These are phyloP conservation scores for Inga laurina DNA, from an alignment of 306 rosid species.

Conservation along the genomic window DNA sequence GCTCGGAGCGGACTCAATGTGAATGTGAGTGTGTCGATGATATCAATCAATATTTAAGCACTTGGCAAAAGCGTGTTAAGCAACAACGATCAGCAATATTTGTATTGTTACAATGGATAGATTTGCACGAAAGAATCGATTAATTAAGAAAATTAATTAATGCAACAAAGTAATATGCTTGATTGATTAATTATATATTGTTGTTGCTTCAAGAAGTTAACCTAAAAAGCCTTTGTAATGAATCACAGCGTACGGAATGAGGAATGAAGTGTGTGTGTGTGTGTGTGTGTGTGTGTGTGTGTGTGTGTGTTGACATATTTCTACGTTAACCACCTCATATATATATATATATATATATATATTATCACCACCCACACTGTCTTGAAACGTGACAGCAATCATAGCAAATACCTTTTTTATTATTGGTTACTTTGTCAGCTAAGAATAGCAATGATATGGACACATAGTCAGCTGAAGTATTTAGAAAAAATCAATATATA, in stretches of 20 bases:
- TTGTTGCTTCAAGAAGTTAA: constrained; percentile 5
- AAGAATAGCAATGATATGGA: constrained; percentile 25
- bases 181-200: neutral
- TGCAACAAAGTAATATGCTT: neutral
- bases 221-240: constrained; percentile 8
- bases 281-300: neutral
- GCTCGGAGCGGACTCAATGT: constrained; percentile 48
- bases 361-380: neutral
- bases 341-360: neutral
- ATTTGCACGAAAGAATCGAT: neutral
- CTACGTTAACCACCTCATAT: constrained; percentile 26
- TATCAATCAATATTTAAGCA: neutral
- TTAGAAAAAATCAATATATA: too few species aligned
- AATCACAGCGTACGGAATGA: constrained; percentile 43
- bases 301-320: constrained; percentile 31
- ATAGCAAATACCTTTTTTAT: neutral
- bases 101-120: neutral
- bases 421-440: neutral
- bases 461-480: neutral
- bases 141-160: neutral
- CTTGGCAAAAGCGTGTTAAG: constrained; percentile 68
- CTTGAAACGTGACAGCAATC: constrained; percentile 23
- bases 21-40: neutral
- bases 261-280: neutral
- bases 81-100: constrained; percentile 40